phyloP scores from a whole-genome alignment of 2,329 filamentous ascomycete species.

The Acrocalymma vagum region DNA sequence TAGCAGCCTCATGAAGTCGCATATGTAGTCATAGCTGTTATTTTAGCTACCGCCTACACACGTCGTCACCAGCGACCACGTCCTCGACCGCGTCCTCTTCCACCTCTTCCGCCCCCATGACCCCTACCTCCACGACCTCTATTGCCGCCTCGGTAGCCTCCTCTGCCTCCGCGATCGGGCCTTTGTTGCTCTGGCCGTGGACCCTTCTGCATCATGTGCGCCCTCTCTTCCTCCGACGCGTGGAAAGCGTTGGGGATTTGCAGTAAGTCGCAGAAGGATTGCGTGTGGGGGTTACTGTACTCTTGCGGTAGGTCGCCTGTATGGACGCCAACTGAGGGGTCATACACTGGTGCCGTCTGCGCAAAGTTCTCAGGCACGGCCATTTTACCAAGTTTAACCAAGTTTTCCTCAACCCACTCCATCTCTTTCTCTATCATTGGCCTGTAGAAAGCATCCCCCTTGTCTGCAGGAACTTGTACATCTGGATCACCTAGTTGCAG shows the following conservation, averaged over 20 bases:
- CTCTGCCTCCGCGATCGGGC: slow-evolving; percentile 31
- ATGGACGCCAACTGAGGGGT: slow-evolving; percentile 64
- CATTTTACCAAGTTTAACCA: slow-evolving; percentile 70
- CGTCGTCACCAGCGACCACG: slow-evolving; percentile 35
- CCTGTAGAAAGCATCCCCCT: slow-evolving; percentile 74
- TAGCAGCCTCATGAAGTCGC: too few relatives aligned
- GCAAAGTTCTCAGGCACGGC: slow-evolving; percentile 80
- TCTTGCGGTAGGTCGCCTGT: slow-evolving; percentile 74
- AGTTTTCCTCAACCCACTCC: slow-evolving; percentile 81
- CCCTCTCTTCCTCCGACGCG: slow-evolving; percentile 73
- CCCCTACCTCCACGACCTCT: slow-evolving; percentile 28
- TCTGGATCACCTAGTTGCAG: slow-evolving; percentile 65
- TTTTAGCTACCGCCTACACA: too few relatives aligned
- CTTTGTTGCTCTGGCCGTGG: slow-evolving; percentile 37
- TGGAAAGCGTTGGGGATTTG: slow-evolving; percentile 80
- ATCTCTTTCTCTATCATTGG: slow-evolving; percentile 74
- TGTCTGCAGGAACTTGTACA: slow-evolving; percentile 64
- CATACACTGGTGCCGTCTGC: slow-evolving; percentile 76
- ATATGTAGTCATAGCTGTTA: too few relatives aligned
- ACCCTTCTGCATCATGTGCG: slow-evolving; percentile 37
- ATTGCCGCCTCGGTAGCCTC: slow-evolving; percentile 34
- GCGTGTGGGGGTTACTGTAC: slow-evolving; percentile 88
- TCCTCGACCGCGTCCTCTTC: slow-evolving; percentile 33
- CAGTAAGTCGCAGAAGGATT: slow-evolving; percentile 80
- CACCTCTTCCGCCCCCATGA: slow-evolving; percentile 18